Conservation (phyloP, 352 stramenopile genomes). For the Phytophthora cajani region DNA sequence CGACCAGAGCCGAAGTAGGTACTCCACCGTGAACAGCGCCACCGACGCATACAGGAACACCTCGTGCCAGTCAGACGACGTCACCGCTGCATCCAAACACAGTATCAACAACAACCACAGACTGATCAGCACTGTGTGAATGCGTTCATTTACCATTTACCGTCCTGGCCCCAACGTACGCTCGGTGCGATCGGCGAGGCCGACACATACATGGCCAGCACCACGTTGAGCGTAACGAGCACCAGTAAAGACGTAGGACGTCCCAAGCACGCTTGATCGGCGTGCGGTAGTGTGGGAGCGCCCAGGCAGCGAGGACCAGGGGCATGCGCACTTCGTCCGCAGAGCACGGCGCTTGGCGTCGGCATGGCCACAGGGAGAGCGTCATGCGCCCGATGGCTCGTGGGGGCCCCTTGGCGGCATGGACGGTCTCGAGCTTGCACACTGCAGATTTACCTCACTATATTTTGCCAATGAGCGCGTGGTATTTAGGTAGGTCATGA, state of each 20-base stretch:
- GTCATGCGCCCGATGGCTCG: not conserved
- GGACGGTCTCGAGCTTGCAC: too few relatives aligned
- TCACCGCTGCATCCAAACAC: conserved; percentile 31
- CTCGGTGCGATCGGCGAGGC: conserved; percentile 14
- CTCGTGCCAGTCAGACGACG: conserved; percentile 69
- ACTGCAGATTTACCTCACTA: too few relatives aligned
- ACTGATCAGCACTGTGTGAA: not conserved
- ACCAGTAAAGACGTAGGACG: conserved; percentile 78
- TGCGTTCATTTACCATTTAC: not conserved
- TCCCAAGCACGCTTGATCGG: conserved; percentile 61
- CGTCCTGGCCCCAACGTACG: conserved; percentile 30
- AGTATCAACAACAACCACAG: not conserved
- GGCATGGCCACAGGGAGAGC: not conserved
- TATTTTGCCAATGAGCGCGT: too few relatives aligned
- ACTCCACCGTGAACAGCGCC: conserved; percentile 78
- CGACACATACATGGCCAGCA: conserved; percentile 77
- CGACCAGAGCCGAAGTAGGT: conserved; percentile 78
- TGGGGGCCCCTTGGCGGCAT: too few relatives aligned
- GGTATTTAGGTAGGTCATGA: too few relatives aligned
- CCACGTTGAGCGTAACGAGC: conserved; percentile 81
- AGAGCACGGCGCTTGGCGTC: not conserved
- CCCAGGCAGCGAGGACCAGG: conserved; percentile 57
- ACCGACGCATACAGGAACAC: conserved; percentile 83
- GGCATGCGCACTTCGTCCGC: not conserved
- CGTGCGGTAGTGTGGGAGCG: conserved; percentile 76